Evolutionary conservation across 768 basidiomycete species (phyloP).

Genomic region (Leccinum aurantiacum): DNA sequence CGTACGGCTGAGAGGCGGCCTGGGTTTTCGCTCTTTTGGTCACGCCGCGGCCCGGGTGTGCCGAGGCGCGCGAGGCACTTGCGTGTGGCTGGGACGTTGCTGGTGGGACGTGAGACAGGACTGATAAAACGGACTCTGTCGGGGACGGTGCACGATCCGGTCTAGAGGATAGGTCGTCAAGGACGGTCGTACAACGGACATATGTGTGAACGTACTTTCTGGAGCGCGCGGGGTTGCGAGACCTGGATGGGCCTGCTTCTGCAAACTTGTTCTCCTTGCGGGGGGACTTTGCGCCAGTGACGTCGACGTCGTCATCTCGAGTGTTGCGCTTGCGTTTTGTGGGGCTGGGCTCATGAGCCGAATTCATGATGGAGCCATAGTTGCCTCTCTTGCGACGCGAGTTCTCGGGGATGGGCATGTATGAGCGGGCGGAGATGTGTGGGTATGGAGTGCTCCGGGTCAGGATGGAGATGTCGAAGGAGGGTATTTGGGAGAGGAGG

Average conservation of each 20-base stretch:
- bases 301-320: conserved; percentile 67
- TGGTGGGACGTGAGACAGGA: conserved; percentile 60
- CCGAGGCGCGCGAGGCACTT: conserved; percentile 28
- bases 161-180: conserved; percentile 35
- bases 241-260: conserved; percentile 44
- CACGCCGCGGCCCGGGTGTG: conserved; percentile 33
- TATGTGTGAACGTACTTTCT: conserved; percentile 53
- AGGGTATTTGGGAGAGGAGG: conserved; percentile 62
- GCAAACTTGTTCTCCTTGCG: conserved; percentile 53
- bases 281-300: conserved; percentile 51
- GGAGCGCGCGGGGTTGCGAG: conserved; percentile 52
- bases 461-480: conserved; percentile 56
- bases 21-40: conserved; percentile 47
- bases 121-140: conserved; percentile 70
- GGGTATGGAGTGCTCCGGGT: conserved; percentile 70
- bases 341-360: conserved; percentile 57
- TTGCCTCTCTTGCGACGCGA: conserved; percentile 60
- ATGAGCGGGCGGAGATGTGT: conserved; percentile 69
- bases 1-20: conserved; percentile 37
- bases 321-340: conserved; percentile 59
- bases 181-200: not conserved
- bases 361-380: conserved; percentile 53
- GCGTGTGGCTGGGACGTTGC: conserved; percentile 33
- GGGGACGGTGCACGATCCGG: conserved; percentile 67
- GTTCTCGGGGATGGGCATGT: conserved; percentile 68